Base-by-base conservation (phyloP, 306 rosid genomes). In the Herpetospermum pedunculosum region DNA sequence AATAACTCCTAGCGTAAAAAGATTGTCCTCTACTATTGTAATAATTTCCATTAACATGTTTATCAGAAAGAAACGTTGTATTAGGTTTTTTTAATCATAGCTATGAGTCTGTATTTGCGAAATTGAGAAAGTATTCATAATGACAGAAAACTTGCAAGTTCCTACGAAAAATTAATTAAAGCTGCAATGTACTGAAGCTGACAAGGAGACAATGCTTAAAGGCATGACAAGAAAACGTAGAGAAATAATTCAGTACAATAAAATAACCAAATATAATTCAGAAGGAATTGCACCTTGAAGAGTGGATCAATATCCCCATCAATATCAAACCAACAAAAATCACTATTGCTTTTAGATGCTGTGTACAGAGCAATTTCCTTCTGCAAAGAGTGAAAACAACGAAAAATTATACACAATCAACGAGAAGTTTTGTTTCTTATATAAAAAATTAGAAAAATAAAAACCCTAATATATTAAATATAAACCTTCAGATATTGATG, bases 351-450 rank as follows among this genome's bases (percentile, higher is more conserved):
- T 83, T 89, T 94, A 68, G 97, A 88, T 23, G 96, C 96, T 6
- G 92, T 89, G 84, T 94, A 94, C 79, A 94, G 80, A 77, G 96
- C 96, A 83, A 94, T 80, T 86, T 94, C 98, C 88, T 91, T 94
- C 98, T 94, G 90, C 80, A 85, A 81, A 83, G 75, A 55, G 77
- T 68, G 60, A 70, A 78, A 80, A 55, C 41, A n/a, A 29, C 25
- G 54, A 54, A 57, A 57, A 4, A 57, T 57, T 57, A 19, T 62
- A n/a, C 6, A 62, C 28, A 54, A 11, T 54, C 34, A 11, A 54
- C 25, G 34, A 25, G 14, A 54, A 6, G 25, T 54, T 25, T 25
- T 21, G 34, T 25, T 54, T 25, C 60, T 54, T 54, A 12, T n/a
- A n/a, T n/a, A n/a, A n/a, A n/a, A n/a, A n/a, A n/a, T n/a, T n/a